Evolutionary conservation across 2,329 filamentous ascomycete species (phyloP).

Genomic region (Phaeophleospora eucalypticola): DNA sequence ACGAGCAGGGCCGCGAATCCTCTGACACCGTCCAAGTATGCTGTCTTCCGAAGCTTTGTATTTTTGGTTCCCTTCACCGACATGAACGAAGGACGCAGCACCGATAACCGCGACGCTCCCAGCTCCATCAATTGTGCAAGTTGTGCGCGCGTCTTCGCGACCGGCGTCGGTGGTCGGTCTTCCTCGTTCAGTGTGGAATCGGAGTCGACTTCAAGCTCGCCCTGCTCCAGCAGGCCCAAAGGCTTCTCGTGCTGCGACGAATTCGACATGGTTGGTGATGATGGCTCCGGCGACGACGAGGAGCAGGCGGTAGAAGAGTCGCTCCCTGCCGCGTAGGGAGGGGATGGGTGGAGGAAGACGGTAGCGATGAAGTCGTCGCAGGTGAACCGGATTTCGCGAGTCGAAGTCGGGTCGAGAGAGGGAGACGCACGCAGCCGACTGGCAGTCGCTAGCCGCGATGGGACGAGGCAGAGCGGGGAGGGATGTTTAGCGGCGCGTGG

Average conservation of each 20-base stretch:
- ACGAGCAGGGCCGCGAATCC: constrained; percentile 65
- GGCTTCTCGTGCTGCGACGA: constrained; percentile 9
- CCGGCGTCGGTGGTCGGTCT: constrained; percentile 13
- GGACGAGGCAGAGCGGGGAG: neutral
- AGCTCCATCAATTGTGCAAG: constrained; percentile 12
- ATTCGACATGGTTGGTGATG: neutral
- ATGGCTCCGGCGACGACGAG: neutral
- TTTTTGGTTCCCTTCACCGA: constrained; percentile 11
- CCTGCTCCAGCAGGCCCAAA: constrained; percentile 20
- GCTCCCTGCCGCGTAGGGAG: neutral
- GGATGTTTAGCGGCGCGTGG: neutral
- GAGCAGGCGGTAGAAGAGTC: neutral
- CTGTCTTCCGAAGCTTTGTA: constrained; percentile 45
- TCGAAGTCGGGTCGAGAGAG: no score
- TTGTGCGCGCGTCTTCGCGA: constrained; percentile 13
- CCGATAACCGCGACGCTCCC: constrained; percentile 13
- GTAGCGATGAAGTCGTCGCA: neutral
- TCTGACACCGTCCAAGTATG: constrained; percentile 62
- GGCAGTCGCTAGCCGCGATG: neutral
- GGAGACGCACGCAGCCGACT: neutral
- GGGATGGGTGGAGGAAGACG: neutral
- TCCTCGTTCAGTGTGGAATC: constrained; percentile 22
- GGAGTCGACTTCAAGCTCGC: constrained; percentile 18
- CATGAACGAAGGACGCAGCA: constrained; percentile 17
- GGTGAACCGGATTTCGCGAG: neutral